Conservation (phyloP, 1,284 basidiomycete species). For the Pseudozyma pruni region DNA sequence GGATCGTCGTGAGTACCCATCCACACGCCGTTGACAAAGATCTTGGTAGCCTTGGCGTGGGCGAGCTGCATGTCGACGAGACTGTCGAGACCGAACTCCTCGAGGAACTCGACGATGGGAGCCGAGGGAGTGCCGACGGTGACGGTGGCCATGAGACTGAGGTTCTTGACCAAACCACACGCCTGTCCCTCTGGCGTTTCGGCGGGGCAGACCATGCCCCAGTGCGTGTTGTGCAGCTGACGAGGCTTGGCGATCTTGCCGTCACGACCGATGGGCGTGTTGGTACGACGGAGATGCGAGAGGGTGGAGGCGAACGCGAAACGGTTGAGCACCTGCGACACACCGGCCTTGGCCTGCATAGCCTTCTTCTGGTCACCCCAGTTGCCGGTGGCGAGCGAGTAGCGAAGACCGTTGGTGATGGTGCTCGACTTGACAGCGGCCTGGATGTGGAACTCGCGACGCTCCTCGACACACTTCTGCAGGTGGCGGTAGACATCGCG, state of each 20-base stretch:
- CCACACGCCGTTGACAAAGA: constrained; percentile 99
- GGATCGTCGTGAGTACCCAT: constrained; percentile 99
- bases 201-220: constrained; percentile 97
- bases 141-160: constrained; percentile 96
- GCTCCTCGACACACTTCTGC: constrained; percentile 93
- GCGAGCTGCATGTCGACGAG: constrained; percentile 64
- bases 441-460: constrained; percentile 92
- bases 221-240: constrained; percentile 98
- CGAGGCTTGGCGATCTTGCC: constrained; percentile 99
- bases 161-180: constrained; percentile 98
- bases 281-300: constrained; percentile 96
- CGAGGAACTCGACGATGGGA: constrained; percentile 97
- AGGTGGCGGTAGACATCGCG: constrained; percentile 97
- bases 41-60: constrained; percentile 76
- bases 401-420: constrained; percentile 97
- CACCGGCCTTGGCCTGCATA: constrained; percentile 94
- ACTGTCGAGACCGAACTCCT: constrained; percentile 81
- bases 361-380: constrained; percentile 99
- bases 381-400: constrained; percentile 97
- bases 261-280: constrained; percentile 96
- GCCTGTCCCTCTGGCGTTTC: constrained; percentile 99
- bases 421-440: constrained; percentile 91
- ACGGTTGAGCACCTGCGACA: constrained; percentile 97
- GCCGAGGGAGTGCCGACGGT: constrained; percentile 96
- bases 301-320: constrained; percentile 99